Base-by-base conservation (phyloP, 2,329 filamentous ascomycete species). In the Penicillium expansum region DNA sequence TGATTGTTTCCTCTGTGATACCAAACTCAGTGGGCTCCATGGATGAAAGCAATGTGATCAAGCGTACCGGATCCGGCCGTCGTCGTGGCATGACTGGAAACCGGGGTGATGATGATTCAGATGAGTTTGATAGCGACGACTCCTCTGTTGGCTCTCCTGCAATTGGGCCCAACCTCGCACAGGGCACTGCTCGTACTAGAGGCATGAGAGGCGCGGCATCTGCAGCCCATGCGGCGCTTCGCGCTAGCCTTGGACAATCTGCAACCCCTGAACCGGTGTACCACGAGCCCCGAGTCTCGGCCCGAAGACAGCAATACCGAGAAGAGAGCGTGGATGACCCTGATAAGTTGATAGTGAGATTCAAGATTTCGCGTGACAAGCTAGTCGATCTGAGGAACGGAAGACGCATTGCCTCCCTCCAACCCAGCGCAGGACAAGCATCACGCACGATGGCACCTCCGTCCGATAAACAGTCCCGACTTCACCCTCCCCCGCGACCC, bases 111-210 rank as follows among this genome's bases (percentile, higher is more conserved):
- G 89, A 90, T 56, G 90, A 94, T 55, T 95, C 91, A 0, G 93
- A 97, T 53, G 93, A 94, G 1, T 91, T 93, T 48, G 92, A 96
- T 29, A 96, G 91, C 70, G 93, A 97, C 55, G 91, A 95, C 57
- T 96, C 91, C 0, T 86, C 83, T 1, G 86, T 89, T 18, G 92
- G 95, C 58, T 96, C 92, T n/a, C 92, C 92, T 3, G 89, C 89
- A 2, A 83, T 89, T 38, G 86, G 88, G 7, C 85, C 89, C 61
- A 77, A 92, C 44, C 80, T 85, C 35, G 69, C 75, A 48, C 80
- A 80, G 62, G 91, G 91, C 44, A 96, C 92, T 1, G 88, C 92
- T 37, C 85, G 93, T 61, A 96, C 92, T 9, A 85, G 93, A 71
- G 89, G 89, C 48, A 92, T 97, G 84, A 87, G 93, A 55, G 92